Evolutionary conservation across 495 filamentous ascomycete species (phyloP).

Genomic region (Xylaria venustula): DNA sequence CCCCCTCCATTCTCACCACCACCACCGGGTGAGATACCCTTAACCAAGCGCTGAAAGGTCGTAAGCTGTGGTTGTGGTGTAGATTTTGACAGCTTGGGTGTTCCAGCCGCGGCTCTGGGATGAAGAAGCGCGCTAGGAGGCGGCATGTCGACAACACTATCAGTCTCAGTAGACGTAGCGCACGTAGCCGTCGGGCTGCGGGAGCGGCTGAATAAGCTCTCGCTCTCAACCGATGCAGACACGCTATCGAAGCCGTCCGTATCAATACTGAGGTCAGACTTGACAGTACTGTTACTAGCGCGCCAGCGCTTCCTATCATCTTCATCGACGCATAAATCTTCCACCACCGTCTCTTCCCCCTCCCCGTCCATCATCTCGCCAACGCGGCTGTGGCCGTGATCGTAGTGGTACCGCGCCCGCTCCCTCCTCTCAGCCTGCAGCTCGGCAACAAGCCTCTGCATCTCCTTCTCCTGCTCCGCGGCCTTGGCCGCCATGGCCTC

Average conservation of each 20-base stretch:
- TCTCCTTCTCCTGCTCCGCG: constrained; percentile 60
- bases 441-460: constrained; percentile 63
- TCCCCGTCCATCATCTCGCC: constrained; percentile 10
- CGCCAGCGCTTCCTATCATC: constrained; percentile 53
- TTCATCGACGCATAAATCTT: constrained; percentile 54
- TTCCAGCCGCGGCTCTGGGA: neutral
- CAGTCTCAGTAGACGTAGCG: constrained; percentile 27
- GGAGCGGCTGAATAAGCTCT: constrained; percentile 61
- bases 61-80: constrained; percentile 38
- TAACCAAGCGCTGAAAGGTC: constrained; percentile 52
- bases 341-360: constrained; percentile 11
- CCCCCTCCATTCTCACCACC: constrained; percentile 5
- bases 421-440: constrained; percentile 65
- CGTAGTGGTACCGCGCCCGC: too few species aligned
- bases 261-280: constrained; percentile 40
- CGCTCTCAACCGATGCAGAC: too few species aligned
- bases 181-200: constrained; percentile 50
- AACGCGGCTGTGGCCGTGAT: too few species aligned
- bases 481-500: constrained; percentile 73
- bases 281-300: constrained; percentile 51
- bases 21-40: constrained; percentile 38
- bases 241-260: constrained; percentile 46
- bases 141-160: constrained; percentile 20
- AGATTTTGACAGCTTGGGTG: constrained; percentile 12
- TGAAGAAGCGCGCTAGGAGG: neutral